Base-by-base conservation (phyloP, 2,329 filamentous ascomycete species). In the Penicillium sclerotigenum region DNA sequence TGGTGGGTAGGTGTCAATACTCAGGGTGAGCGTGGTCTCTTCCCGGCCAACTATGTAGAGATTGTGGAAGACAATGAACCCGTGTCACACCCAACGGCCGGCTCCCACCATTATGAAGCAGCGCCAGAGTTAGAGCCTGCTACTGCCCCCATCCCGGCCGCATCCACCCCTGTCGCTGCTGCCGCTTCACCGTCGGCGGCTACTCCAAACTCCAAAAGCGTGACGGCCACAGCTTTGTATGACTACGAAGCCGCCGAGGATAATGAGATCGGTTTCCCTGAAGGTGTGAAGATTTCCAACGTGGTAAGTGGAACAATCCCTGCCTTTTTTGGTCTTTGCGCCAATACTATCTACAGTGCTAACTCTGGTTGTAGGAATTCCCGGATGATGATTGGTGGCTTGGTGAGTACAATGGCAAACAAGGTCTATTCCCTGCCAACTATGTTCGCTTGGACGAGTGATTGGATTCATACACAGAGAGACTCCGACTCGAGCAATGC, bases 321-420 rank as follows among this genome's bases (percentile, higher is more conserved):
- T 11, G 38, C 38, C 54, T n/a, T 28, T 43, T 47, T 31, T 22
- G 7, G 28, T 55, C 16, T 26, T 11, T 33, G 46, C 3, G 20
- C 37, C 18, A 20, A 28, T 31, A 9, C 48, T 42, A 33, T 38
- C 24, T 42, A 9, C 7, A 16, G 46, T 57, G 45, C 73, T 77
- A 65, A 70, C 41, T 10, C n/a, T 13, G 41, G 45, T 29, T 40
- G 20, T 65, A 89, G 87, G 90, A 97, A 79, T 97, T 97, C 75
- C 94, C 94, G 2, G 94, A 97, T 68, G 93, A 97, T 63, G 94
- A 99, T 71, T 99, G 94, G 94, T 99, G 94, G 94, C 89, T 93
- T 67, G 94, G 94, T 56, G 86, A 89, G 68, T 95, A 88, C 74
- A 81, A 86, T 26, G 91, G 91, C 48, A 83, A 87, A 56, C 83